Base-by-base conservation (phyloP, 768 basidiomycete species). In the Phanerodontia chrysosporium region DNA sequence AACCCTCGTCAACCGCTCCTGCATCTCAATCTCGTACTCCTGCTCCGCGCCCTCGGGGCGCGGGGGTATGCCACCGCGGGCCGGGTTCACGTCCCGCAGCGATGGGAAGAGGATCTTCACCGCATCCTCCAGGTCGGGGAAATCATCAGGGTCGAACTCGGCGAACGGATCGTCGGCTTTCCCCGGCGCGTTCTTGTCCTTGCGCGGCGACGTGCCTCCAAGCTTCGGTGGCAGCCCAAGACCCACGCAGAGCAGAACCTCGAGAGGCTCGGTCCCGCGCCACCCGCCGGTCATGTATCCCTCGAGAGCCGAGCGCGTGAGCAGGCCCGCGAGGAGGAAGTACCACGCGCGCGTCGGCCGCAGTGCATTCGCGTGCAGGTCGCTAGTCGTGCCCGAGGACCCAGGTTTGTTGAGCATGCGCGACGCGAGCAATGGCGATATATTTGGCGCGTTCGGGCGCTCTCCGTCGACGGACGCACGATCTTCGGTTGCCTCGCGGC, bases 241-340 rank as follows among this genome's bases (percentile, higher is more conserved):
- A 1, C 92, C 92, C 24, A 93, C 80, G 1, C 86, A 84, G 49
- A 94, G 72, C 57, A 95, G 71, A 59, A 87, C 83, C 65, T 90
- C 86, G 10, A 85, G 79, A 5, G 86, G 84, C 39, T 84, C 81
- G 0, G 81, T 73, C 0, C 92, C 91, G 28, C 78, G 80, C 92
- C 92, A 95, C 0, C 88, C 87, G 10, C 84, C 87, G 1, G 84
- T 85, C 46, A 94, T 77, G 67, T 94, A 95, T 0, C 92, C 92
- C 66, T 95, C 91, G 53, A 95, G 72, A 21, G 85, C 88, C 0
- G 90, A 90, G n/a, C 92, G 82, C 5, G 91, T 91, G 28, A 92
- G 75, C 24, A 95, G 74, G 1, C 89, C 86, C 0, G 83, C 83
- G 16, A 93, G 77, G 13, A 95, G 78, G 73, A 87, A 78, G 70